Evolutionary conservation across 1,284 basidiomycete genomes (phyloP), one percentile per base, ranked within the genome.

Genomic region (Trametes versicolor): DNA sequence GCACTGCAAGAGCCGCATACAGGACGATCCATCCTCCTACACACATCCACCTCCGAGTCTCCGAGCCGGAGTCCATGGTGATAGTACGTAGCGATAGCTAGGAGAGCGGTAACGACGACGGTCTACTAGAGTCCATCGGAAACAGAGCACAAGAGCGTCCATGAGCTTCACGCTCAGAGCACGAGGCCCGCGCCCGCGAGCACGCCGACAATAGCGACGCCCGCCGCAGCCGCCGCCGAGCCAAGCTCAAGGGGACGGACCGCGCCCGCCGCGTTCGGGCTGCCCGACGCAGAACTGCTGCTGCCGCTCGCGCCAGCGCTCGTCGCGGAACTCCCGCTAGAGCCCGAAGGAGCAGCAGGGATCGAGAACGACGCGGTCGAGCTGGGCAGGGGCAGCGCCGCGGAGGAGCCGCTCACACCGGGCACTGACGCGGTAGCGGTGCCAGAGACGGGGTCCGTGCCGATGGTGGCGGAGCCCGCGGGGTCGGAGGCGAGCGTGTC

Each of bases 171-270:
- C 17, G 19, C 56, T 68, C 49, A 68, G 55, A 68, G 51, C 51
- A 57, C 67, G 6, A 65, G 56, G 13, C 50, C 64, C 5, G 56
- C 60, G 23, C 62, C 67, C 7, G 64, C 67, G 48, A 68, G 49
- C 25, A 62, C 67, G 41, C 67, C 64, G 8, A 62, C 15, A 23
- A 65, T 50, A 19, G 54, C 63, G 9, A 68, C 61, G 41, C 62
- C 62, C 27, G 51, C 65, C 6, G 62, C 64, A 10, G 54, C 54
- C 25, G 51, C 52, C n/a, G 49, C 49, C 27, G 62, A 7, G 45
- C 58, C 54, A 21, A 63, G 37, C 55, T 54, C 43, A n/a, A 57
- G 45, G 34, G 52, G 59, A n/a, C 53, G 34, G 19, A 60, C 29
- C 21, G 59, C 23, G 45, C 19, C 58, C 17, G 60, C 60, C 13